These are phyloP conservation scores for Telfairia occidentalis DNA, from an alignment of 331 rosid species.

Conservation along the genomic window DNA sequence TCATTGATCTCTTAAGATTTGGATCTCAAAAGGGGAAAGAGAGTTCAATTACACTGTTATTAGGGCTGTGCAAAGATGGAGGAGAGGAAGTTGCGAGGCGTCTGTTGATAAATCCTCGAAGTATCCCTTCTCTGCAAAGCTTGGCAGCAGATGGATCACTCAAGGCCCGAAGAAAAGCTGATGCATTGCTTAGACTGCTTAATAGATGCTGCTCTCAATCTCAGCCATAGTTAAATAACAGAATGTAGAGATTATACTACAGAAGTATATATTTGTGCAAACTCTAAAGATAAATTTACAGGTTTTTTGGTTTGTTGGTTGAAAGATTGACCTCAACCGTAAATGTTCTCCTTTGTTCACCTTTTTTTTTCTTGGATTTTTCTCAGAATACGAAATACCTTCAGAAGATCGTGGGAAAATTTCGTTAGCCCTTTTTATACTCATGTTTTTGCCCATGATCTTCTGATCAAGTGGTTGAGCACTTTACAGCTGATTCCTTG, in stretches of 20 bases:
- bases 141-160: slow-evolving; percentile 64
- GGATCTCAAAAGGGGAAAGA: slow-evolving; percentile 90
- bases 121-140: slow-evolving; percentile 75
- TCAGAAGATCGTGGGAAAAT: not conserved
- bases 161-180: slow-evolving; percentile 75
- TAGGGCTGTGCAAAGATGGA: slow-evolving; percentile 82
- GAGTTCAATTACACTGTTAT: slow-evolving; percentile 52
- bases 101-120: slow-evolving; percentile 60
- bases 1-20: slow-evolving; percentile 71
- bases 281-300: not conserved
- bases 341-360: not conserved
- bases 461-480: not conserved
- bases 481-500: not conserved
- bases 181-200: slow-evolving; percentile 69
- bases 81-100: slow-evolving; percentile 62
- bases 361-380: not conserved
- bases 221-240: slow-evolving; percentile 30
- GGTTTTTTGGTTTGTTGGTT: not conserved
- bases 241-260: slow-evolving; percentile 13
- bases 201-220: slow-evolving; percentile 70
- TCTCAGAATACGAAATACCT: not conserved
- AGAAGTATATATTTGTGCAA: slow-evolving; percentile 8
- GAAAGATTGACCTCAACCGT: not conserved
- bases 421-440: not conserved
- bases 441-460: not conserved